Conservation (phyloP, 2,329 filamentous ascomycete species). For the Penicillium brasilianum region DNA sequence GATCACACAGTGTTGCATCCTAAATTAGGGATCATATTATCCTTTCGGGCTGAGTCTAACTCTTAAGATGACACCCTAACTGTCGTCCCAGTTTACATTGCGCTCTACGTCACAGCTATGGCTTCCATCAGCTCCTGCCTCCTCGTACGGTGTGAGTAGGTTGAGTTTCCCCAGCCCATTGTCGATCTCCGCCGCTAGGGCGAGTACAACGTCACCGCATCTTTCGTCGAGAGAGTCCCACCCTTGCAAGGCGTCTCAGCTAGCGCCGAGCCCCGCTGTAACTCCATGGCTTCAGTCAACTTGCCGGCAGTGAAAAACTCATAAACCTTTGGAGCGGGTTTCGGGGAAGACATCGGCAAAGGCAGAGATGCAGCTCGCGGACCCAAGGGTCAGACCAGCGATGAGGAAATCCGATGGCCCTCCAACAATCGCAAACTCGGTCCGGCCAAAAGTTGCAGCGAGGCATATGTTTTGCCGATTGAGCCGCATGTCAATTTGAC, state of each 20-base stretch:
- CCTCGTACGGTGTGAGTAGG: conserved; percentile 67
- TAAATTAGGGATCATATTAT: not conserved
- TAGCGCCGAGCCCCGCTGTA: conserved; percentile 66
- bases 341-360: conserved; percentile 64
- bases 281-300: conserved; percentile 60
- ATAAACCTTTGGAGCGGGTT: conserved; percentile 63
- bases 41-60: not conserved
- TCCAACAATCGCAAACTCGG: conserved; percentile 68
- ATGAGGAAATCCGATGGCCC: conserved; percentile 75
- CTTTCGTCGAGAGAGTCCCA: conserved; percentile 70
- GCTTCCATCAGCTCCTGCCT: conserved; percentile 48
- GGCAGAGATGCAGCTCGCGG: conserved; percentile 61
- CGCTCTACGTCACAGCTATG: conserved; percentile 49
- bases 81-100: conserved; percentile 20
- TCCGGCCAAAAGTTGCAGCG: conserved; percentile 57
- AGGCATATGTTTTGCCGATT: conserved; percentile 64
- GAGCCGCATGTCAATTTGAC: conserved; percentile 70
- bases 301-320: conserved; percentile 58
- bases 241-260: conserved; percentile 69
- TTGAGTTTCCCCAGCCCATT: conserved; percentile 62
- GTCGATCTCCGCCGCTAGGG: conserved; percentile 64
- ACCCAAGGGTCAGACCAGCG: conserved; percentile 58
- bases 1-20: not conserved
- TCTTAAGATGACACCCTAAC: not conserved
- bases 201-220: conserved; percentile 67